These are phyloP conservation scores for Athelia sp. DNA, from an alignment of 1,284 basidiomycete species.

Conservation along the genomic window DNA sequence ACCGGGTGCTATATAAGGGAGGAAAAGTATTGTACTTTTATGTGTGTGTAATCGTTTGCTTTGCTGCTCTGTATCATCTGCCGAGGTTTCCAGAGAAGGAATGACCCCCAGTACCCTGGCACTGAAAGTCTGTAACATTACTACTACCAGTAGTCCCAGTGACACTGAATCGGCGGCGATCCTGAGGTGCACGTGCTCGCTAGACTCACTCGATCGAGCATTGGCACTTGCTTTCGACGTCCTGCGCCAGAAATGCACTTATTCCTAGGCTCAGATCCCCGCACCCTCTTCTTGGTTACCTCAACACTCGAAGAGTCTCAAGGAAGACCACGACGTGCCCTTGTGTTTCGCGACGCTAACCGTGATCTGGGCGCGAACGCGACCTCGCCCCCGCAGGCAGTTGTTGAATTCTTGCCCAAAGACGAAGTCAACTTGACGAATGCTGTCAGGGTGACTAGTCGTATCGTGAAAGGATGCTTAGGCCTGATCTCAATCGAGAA, in stretches of 20 bases:
- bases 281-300: slow-evolving; percentile 69
- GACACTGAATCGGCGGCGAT: too few species aligned
- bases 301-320: slow-evolving; percentile 57
- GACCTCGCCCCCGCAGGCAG: slow-evolving; percentile 46
- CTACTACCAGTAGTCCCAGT: too few species aligned
- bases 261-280: slow-evolving; percentile 59
- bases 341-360: slow-evolving; percentile 67
- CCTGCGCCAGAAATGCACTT: slow-evolving; percentile 51
- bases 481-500: slow-evolving; percentile 70
- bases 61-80: too few species aligned
- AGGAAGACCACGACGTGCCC: slow-evolving; percentile 53
- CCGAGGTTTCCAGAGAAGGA: too few species aligned
- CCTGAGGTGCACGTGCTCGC: too few species aligned
- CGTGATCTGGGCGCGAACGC: slow-evolving; percentile 51
- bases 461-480: slow-evolving; percentile 76
- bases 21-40: too few species aligned
- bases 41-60: too few species aligned
- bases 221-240: too few species aligned
- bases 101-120: too few species aligned
- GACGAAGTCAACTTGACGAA: slow-evolving; percentile 65
- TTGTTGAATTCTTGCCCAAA: slow-evolving; percentile 80
- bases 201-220: too few species aligned
- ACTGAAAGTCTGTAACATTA: too few species aligned
- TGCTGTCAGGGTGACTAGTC: slow-evolving; percentile 57
- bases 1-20: too few species aligned